Percentiles rank a stretch among this genome's conserved stretches.
Conservation (phyloP, 1,284 basidiomycete genomes). For the Trichosporon sp. region DNA sequence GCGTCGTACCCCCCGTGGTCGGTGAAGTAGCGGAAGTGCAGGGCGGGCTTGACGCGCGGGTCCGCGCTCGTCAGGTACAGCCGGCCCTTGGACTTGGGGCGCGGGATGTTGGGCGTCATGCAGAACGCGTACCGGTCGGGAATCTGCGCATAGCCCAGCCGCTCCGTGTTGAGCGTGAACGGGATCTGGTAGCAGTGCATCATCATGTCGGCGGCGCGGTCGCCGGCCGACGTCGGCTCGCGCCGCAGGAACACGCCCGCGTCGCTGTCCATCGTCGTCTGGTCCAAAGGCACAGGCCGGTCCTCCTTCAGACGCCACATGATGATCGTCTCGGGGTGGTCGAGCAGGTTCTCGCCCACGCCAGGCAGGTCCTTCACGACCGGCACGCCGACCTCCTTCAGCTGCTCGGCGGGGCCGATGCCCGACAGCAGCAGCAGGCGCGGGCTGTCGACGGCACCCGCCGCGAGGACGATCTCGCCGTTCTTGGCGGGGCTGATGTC, state of each 20-base stretch:
- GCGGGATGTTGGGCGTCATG: constrained; percentile 25
- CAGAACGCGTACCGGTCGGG: constrained; percentile 21
- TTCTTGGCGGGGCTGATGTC: constrained; percentile 48
- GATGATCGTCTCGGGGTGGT: constrained; percentile 51
- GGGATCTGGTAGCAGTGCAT: constrained; percentile 28
- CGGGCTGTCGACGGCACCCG: constrained; percentile 60
- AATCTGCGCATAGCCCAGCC: constrained; percentile 18
- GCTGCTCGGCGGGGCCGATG: constrained; percentile 59
- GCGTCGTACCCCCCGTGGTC: constrained; percentile 23
- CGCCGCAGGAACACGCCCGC: constrained; percentile 22
- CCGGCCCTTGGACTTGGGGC: constrained; percentile 15
- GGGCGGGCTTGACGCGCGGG: constrained; percentile 20
- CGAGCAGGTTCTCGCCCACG: constrained; percentile 66
- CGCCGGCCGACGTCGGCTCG: constrained; percentile 8
- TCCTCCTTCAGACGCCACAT: constrained; percentile 19
- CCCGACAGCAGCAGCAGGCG: constrained; percentile 63
- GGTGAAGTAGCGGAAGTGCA: constrained; percentile 25
- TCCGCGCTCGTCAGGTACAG: constrained; percentile 15
- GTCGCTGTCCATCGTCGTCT: constrained; percentile 24
- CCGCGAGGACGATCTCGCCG: constrained; percentile 49
- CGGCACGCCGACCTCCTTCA: constrained; percentile 55
- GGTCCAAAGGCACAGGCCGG: constrained; percentile 18
- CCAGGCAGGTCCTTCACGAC: constrained; percentile 54
- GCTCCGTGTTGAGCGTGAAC: constrained; percentile 24
- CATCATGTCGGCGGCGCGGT: constrained; percentile 21